phyloP scores from a whole-genome alignment of 2,329 filamentous ascomycete genomes.

The Dactylonectria macrodidyma region DNA sequence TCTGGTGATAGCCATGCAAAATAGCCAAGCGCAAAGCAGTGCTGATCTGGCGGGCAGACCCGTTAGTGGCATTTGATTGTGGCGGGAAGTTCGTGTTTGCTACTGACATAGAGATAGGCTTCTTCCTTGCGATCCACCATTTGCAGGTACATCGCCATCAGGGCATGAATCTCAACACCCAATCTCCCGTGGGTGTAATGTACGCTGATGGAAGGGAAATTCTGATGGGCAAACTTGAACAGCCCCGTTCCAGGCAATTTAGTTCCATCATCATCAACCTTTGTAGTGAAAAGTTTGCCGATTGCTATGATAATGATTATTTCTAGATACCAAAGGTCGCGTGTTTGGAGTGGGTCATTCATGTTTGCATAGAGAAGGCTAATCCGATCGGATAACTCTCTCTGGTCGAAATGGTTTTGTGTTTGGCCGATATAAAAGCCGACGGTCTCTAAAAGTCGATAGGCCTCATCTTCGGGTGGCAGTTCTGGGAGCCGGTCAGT shows the following conservation, averaged over 20 bases:
- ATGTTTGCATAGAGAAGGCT: conserved; percentile 12
- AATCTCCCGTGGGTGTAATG: conserved; percentile 21
- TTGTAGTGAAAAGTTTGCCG: neutral
- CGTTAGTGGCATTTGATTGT: neutral
- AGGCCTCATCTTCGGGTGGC: conserved; percentile 7
- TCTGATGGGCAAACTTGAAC: conserved; percentile 8
- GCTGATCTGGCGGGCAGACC: neutral
- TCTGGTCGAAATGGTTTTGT: conserved; percentile 12
- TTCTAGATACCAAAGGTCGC: conserved; percentile 7
- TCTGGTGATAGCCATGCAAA: conserved; percentile 34
- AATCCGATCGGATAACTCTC: conserved; percentile 5
- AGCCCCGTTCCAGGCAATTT: neutral
- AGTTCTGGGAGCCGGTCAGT: neutral
- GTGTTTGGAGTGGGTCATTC: neutral
- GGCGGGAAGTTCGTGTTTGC: too few relatives aligned
- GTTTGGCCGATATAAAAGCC: conserved; percentile 13
- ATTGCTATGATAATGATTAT: conserved; percentile 9
- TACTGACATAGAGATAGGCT: conserved; percentile 20
- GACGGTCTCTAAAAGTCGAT: neutral
- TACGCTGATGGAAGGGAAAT: conserved; percentile 12
- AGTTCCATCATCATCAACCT: neutral
- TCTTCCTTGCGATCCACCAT: conserved; percentile 27
- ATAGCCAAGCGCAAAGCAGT: conserved; percentile 26
- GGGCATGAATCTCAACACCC: conserved; percentile 18
- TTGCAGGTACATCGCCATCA: conserved; percentile 29